Evolutionary conservation across 352 stramenopile genomes (phyloP), one percentile per base, ranked within the genome.

Genomic region (Globisporangium barbulae): DNA sequence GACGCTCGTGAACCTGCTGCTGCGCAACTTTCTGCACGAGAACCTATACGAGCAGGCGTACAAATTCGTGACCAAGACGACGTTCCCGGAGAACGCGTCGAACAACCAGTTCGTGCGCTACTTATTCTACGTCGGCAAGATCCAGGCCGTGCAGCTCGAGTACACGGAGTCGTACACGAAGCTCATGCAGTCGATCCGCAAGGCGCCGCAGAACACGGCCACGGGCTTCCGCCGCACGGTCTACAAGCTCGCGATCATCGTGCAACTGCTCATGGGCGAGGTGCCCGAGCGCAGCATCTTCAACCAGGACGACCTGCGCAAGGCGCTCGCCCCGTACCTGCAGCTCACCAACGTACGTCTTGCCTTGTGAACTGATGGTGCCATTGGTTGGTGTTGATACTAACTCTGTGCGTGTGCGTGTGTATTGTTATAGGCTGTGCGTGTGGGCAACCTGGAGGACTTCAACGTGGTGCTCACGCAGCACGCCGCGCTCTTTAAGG

Each of bases 61-160:
- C 73, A 98, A 97, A 71, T 95, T 98, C 56, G 85, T 97, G 45
- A 91, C 71, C 56, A 96, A 97, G 79, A 93, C 90, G 22, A 85
- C 77, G 37, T 97, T 96, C 60, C 89, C 91, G 0, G 89, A 97
- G 63, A 85, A 77, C 7, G 91, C 96, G 22, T 98, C 91, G n/a
- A 99, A 99, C 85, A 99, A 99, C 76, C 97, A 99, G 83, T 96
- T 99, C 62, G 97, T 98, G 66, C 90, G 97, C 39, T 99, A 99
- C 71, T 71, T 99, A 59, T 99, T 98, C 75, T 98, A 99, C 72
- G 85, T 93, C 17, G 86, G 96, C 64, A 93, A 97, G 49, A 98
- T 99, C 60, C 90, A 98, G 68, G 96, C 97, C 15, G 79, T 99
- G 42, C 90, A 98, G 66, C 85, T 99, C 31, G 97, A 99, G 80